A percentile compares a stretch with the other conserved stretches of the same genome.
Evolutionary conservation across 2,329 filamentous ascomycete species (phyloP).

Genomic region (Sarocladiaceae sp.): DNA sequence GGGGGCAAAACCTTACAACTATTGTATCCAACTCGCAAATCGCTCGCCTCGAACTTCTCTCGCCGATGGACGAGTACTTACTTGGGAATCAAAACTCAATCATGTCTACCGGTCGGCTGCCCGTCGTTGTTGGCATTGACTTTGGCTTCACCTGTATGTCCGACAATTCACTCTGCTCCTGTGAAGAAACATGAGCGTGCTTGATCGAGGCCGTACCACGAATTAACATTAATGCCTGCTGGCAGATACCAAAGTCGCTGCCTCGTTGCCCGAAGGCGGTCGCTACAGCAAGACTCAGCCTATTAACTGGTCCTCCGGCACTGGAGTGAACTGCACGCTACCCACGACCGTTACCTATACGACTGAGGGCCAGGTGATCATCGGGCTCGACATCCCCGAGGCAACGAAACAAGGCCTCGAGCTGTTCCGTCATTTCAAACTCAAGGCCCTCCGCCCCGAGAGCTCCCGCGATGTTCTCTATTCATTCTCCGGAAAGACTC

Average conservation of each 20-base stretch:
- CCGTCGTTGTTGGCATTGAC: too few species aligned
- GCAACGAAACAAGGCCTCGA: not conserved
- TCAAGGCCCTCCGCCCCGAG: not conserved
- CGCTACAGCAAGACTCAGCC: not conserved
- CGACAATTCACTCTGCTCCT: too few species aligned
- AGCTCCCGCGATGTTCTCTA: not conserved
- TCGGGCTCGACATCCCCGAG: not conserved
- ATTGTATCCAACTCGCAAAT: too few species aligned
- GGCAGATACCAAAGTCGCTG: not conserved
- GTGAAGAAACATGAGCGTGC: too few species aligned
- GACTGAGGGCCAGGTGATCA: not conserved
- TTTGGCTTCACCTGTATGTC: too few species aligned
- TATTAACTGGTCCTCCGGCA: not conserved
- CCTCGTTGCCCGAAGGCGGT: not conserved
- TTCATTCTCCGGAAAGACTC: not conserved
- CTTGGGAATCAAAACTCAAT: too few species aligned
- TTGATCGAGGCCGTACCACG: too few species aligned
- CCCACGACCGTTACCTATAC: not conserved
- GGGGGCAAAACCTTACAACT: too few species aligned
- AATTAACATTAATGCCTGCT: too few species aligned
- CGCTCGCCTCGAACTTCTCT: too few species aligned
- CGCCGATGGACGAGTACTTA: too few species aligned
- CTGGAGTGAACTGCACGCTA: not conserved
- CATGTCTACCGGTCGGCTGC: too few species aligned
- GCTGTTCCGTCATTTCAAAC: not conserved